Conservation (phyloP, 352 stramenopile genomes). For the Phytopythium litorale region DNA sequence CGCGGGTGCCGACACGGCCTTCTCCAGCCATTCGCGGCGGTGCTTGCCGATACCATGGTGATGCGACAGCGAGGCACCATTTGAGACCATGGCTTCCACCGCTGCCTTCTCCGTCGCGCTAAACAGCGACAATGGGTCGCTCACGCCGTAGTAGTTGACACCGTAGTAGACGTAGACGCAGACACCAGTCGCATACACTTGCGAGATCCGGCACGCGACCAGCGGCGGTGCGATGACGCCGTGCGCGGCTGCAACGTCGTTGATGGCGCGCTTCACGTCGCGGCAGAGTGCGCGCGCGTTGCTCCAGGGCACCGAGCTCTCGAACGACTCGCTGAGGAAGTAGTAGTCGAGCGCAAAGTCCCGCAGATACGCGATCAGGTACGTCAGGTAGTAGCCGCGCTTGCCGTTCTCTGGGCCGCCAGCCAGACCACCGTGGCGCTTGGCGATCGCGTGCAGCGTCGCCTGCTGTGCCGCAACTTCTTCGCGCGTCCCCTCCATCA, state of each 20-base stretch:
- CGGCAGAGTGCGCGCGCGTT: constrained; percentile 51
- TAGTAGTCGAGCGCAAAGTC: constrained; percentile 93
- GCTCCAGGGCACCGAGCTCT: constrained; percentile 82
- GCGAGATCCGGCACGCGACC: constrained; percentile 91
- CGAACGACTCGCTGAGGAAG: constrained; percentile 91
- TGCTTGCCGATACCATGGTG: constrained; percentile 96
- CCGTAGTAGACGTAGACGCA: constrained; percentile 97
- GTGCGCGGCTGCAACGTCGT: constrained; percentile 24
- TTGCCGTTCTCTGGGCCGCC: constrained; percentile 84
- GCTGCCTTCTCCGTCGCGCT: constrained; percentile 64
- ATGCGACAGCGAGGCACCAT: constrained; percentile 92
- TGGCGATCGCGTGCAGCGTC: constrained; percentile 61
- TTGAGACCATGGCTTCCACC: constrained; percentile 85
- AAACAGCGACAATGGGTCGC: constrained; percentile 81
- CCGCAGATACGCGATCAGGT: constrained; percentile 93
- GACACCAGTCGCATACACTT: constrained; percentile 94
- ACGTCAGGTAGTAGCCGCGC: constrained; percentile 93
- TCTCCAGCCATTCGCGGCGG: constrained; percentile 77
- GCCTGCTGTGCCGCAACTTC: constrained; percentile 47
- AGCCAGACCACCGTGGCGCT: constrained; percentile 74
- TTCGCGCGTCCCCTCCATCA: constrained; percentile 76
- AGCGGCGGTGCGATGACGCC: constrained; percentile 80
- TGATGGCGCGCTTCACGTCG: constrained; percentile 57
- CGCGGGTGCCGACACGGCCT: constrained; percentile 76
- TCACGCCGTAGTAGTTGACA: constrained; percentile 89